Evolutionary conservation across 495 filamentous ascomycete genomes (phyloP), one percentile per base, ranked within the genome.

Genomic region (Trichoderma gamsii): DNA sequence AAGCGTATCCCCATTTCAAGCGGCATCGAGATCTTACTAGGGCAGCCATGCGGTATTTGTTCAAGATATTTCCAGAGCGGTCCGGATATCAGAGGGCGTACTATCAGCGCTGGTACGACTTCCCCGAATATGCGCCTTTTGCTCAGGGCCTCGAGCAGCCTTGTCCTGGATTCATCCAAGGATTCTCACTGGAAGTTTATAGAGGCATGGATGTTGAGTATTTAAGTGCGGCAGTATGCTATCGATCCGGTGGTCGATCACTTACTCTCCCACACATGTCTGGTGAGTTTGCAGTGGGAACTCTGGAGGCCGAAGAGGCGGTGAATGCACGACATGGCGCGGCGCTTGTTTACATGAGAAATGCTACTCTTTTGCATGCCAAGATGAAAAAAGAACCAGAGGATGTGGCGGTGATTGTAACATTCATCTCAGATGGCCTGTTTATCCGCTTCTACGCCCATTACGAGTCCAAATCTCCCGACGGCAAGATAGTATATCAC

Each of bases 341-440:
- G 13, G 76, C 77, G 1, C 69, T 78, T 29, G 73, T 75, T 49
- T 73, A 74, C 65, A 71, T 73, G 0, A 43, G 76, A 46, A 76
- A 71, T 71, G 35, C 4, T 7, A 38, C 35, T 38, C 35, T 38
- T 38, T 38, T 7, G 35, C 35, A 38, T 9, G 35, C 35, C 35
- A 38, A 5, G 5, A 38, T 38, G 4, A 38, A 9, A 38, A 38
- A 38, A 38, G 35, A 38, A 2, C 35, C 35, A 66, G 70, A 69
- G 1, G 71, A 72, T 4, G 68, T 75, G 64, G 76, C 77, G 13
- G 63, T 63, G 8, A 66, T 78, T 70, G 73, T 70, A 9, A 79
- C 76, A 16, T 79, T 78, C 66, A 74, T 73, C 64, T 74, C 73
- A n/a, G 70, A 79, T 43, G 75, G 77, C 49, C 75, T 64, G 4